Evolutionary conservation across 305 asterid genomes (phyloP).

Genomic region (Fraxinus greggii): DNA sequence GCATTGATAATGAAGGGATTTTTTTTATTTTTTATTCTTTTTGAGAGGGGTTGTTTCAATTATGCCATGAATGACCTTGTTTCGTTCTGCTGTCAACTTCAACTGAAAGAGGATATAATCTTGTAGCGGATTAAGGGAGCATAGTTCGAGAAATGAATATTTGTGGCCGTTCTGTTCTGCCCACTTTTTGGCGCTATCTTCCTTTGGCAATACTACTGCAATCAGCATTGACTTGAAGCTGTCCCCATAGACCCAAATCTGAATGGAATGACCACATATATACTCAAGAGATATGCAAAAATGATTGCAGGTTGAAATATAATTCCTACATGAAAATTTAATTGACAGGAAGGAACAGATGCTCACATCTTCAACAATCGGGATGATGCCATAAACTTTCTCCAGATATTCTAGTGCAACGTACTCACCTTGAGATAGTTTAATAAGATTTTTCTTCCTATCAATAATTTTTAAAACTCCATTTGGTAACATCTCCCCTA

Average conservation of each 20-base stretch:
- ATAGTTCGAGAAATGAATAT: slow-evolving; percentile 53
- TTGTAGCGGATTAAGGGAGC: slow-evolving; percentile 56
- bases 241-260: slow-evolving; percentile 93
- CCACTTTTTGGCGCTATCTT: slow-evolving; percentile 66
- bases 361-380: slow-evolving; percentile 81
- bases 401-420: slow-evolving; percentile 91
- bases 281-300: background rate
- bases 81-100: slow-evolving; percentile 74
- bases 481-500: slow-evolving; percentile 82
- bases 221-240: slow-evolving; percentile 76
- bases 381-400: slow-evolving; percentile 72
- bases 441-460: slow-evolving; percentile 79
- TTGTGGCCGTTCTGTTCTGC: slow-evolving; percentile 58
- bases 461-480: slow-evolving; percentile 82
- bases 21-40: background rate
- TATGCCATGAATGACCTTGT: slow-evolving; percentile 48
- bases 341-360: background rate
- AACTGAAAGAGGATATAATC: slow-evolving; percentile 63
- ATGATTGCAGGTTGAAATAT: background rate
- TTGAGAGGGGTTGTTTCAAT: background rate
- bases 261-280: slow-evolving; percentile 3
- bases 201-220: slow-evolving; percentile 83
- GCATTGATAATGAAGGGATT: background rate
- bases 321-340: background rate
- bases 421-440: slow-evolving; percentile 92